These are phyloP conservation scores for Trebouxia sp. DNA, from an alignment of 139 green algal species.

Conservation along the genomic window DNA sequence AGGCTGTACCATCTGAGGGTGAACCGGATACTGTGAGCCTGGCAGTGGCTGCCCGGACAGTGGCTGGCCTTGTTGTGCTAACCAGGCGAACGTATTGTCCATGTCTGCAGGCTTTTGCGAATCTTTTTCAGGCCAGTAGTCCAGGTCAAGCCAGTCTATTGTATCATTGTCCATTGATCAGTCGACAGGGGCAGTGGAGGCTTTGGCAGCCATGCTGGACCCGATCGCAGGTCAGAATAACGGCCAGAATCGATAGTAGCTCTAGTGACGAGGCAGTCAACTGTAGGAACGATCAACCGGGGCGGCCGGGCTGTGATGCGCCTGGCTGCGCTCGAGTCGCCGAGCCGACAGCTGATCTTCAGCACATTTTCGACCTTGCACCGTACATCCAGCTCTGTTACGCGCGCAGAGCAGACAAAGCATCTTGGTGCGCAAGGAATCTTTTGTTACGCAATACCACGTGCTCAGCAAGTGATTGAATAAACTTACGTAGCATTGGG, in stretches of 20 bases:
- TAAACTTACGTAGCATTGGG: no score
- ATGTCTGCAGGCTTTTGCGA: slow-evolving; percentile 21
- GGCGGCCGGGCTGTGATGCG: no score
- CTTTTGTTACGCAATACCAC: no score
- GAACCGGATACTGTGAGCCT: background rate
- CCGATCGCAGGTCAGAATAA: background rate
- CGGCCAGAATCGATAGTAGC: background rate
- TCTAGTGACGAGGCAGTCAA: background rate
- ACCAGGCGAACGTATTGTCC: slow-evolving; percentile 1
- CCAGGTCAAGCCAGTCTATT: slow-evolving; percentile 23
- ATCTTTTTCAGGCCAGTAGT: slow-evolving; percentile 28
- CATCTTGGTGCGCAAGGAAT: background rate
- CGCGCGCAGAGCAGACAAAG: no score
- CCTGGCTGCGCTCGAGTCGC: background rate
- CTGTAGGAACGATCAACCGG: background rate
- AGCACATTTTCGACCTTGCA: background rate
- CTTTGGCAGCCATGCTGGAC: background rate
- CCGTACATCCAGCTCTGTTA: background rate
- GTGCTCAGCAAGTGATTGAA: no score
- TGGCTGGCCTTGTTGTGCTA: background rate
- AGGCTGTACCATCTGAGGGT: slow-evolving; percentile 12
- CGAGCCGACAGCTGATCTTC: background rate
- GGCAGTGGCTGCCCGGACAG: background rate
- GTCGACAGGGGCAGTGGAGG: background rate
- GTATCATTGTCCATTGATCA: slow-evolving; percentile 8